phyloP scores from a whole-genome alignment of 2,329 filamentous ascomycete species.

The Aureobasidium subglaciale region DNA sequence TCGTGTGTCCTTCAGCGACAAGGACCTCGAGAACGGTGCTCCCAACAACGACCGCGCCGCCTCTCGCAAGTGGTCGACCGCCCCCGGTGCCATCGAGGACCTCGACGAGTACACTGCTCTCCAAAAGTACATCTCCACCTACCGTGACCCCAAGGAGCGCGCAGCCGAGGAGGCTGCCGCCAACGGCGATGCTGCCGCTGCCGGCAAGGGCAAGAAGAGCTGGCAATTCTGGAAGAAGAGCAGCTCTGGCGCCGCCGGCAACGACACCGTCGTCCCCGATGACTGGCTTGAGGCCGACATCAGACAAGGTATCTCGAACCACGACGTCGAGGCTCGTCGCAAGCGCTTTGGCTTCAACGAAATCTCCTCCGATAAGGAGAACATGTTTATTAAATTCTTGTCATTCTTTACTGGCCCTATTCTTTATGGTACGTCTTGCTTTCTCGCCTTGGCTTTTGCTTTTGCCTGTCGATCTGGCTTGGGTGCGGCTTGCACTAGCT shows the following conservation, averaged over 20 bases:
- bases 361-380: slow-evolving; percentile 66
- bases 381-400: slow-evolving; percentile 67
- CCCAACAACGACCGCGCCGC: slow-evolving; percentile 24
- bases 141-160: slow-evolving; percentile 52
- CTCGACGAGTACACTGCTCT: slow-evolving; percentile 59
- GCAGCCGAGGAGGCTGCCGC: slow-evolving; percentile 37
- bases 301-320: slow-evolving; percentile 51
- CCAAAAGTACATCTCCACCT: slow-evolving; percentile 61
- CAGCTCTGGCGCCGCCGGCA: slow-evolving; percentile 27
- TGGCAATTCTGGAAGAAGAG: slow-evolving; percentile 50
- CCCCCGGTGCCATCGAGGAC: slow-evolving; percentile 37
- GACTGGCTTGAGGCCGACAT: slow-evolving; percentile 65
- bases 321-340: slow-evolving; percentile 57
- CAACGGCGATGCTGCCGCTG: slow-evolving; percentile 30
- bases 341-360: slow-evolving; percentile 66
- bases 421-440: slow-evolving; percentile 58
- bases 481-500: slow-evolving; percentile 8
- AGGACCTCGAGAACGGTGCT: slow-evolving; percentile 33
- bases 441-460: slow-evolving; percentile 4
- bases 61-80: slow-evolving; percentile 34
- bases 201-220: slow-evolving; percentile 47
- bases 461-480: slow-evolving; percentile 5
- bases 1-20: slow-evolving; percentile 34
- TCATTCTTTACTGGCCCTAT: slow-evolving; percentile 70
- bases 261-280: slow-evolving; percentile 46